Evolutionary conservation across 2,329 filamentous ascomycete genomes (phyloP), one percentile per base, ranked within the genome.

Genomic region (Trichothecium sympodiale): DNA sequence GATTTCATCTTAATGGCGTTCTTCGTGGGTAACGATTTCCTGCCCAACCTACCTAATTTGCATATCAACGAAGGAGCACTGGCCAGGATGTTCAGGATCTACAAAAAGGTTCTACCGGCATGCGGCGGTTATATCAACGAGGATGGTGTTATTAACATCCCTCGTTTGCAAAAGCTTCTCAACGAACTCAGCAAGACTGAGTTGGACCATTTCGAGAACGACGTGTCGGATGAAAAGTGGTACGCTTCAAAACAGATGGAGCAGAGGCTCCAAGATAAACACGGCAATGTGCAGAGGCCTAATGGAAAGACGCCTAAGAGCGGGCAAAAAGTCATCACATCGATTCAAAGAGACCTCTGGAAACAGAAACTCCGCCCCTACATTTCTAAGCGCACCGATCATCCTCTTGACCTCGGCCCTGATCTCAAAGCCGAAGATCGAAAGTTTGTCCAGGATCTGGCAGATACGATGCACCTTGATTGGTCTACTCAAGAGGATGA

Each of bases 1-100:
- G 91, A 98, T 67, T 98, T 98, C 60, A 96, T 98, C 55, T 74
- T 98, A 41, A 95, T 98, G 87, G 89, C 88, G 33, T 98, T 98
- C 65, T 98, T 98, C 59, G 86, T 98, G 50, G 91, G 91, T 55
- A 98, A 98, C 60, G 91, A 98, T 72, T 98, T 98, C 64, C 72
- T 98, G 57, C 91, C 91, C 3, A 95, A 98, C 60, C 69, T 98
- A 39, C 93, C 93, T 5, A 85, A 93, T 52, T 64, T 98, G 45
- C 91, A 98, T 60, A 98, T 98, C 61, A 98, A 98, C 59, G 93
- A 98, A 60, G 93, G 91, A 45, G 91, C 93, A 16, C 65, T 98
- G 58, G 85, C 89, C 17, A 80, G 91, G 53, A 98, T 98, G 91
- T 98, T 98, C 59, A 82, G 83, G 53, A 78, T 94, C 41, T 98